Percentiles rank a stretch among this genome's conserved stretches.
Evolutionary conservation across 176 grass and related monocot species (phyloP).

Genomic region (Themeda triandra): DNA sequence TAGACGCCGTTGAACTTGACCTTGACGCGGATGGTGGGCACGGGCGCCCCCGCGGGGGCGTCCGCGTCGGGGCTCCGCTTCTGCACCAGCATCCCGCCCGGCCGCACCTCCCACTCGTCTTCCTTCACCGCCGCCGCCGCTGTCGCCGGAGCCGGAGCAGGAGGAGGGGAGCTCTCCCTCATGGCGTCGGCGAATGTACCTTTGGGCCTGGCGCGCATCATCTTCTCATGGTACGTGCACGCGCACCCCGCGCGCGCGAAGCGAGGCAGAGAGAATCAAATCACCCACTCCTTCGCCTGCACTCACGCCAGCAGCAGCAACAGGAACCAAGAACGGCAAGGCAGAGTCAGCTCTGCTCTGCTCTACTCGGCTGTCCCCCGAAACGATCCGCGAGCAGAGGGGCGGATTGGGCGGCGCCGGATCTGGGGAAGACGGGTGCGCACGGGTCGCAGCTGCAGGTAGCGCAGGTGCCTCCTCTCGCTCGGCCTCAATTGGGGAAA

Average conservation of each 20-base stretch:
- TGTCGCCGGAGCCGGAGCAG: neutral
- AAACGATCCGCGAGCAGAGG: neutral
- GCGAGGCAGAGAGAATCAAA: neutral
- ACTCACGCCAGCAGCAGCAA: neutral
- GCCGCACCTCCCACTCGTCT: conserved; percentile 86
- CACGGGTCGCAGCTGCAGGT: neutral
- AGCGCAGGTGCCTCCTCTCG: conserved; percentile 23
- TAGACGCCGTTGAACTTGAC: conserved; percentile 72
- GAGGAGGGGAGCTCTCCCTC: conserved; percentile 37
- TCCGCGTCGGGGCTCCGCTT: conserved; percentile 59
- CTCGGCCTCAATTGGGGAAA: conserved; percentile 39
- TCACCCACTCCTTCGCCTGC: neutral
- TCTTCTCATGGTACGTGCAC: conserved; percentile 53
- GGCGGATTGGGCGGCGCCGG: conserved; percentile 6
- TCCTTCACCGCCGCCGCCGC: conserved; percentile 29
- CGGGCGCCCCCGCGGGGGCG: conserved; percentile 38
- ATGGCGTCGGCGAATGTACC: conserved; percentile 43
- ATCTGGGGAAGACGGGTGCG: conserved; percentile 19
- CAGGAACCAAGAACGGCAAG: neutral
- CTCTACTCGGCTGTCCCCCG: neutral
- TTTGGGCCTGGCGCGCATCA: conserved; percentile 63
- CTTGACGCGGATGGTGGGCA: conserved; percentile 80
- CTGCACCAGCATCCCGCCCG: conserved; percentile 92
- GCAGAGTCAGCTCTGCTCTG: neutral
- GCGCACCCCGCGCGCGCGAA: neutral